Evolutionary conservation across 495 filamentous ascomycete genomes (phyloP).

Genomic region (Neurospora hispaniola): DNA sequence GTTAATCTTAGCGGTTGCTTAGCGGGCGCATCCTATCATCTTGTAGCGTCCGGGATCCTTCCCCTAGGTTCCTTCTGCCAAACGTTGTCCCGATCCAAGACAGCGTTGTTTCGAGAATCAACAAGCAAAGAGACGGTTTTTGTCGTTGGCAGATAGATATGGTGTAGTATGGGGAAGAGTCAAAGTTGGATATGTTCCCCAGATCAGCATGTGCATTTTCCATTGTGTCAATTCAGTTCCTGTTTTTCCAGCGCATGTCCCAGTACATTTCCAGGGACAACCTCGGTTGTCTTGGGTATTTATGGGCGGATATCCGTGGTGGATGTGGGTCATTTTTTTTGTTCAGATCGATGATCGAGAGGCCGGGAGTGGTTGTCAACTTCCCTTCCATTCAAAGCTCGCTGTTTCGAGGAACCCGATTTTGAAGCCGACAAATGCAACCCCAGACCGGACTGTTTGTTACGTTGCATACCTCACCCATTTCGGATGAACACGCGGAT

Average conservation of each 20-base stretch:
- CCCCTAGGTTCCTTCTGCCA: background rate
- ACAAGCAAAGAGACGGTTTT: background rate
- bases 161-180: background rate
- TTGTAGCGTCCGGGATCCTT: background rate
- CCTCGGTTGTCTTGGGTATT: background rate
- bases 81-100: background rate
- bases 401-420: background rate
- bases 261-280: no score
- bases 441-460: background rate
- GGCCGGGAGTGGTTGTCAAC: background rate
- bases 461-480: background rate
- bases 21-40: background rate
- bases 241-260: no score
- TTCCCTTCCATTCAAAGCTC: background rate
- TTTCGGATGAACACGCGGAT: background rate
- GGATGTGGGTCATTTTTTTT: background rate
- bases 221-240: background rate
- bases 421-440: background rate
- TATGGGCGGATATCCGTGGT: background rate
- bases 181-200: background rate
- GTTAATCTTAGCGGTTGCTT: background rate
- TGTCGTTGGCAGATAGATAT: background rate
- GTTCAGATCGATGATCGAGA: background rate
- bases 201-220: slow-evolving; percentile 3
- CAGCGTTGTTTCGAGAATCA: background rate